Percentiles rank a stretch among this genome's conserved stretches.
phyloP scores from a whole-genome alignment of 768 basidiomycete genomes.

The Harrya chromipes region DNA sequence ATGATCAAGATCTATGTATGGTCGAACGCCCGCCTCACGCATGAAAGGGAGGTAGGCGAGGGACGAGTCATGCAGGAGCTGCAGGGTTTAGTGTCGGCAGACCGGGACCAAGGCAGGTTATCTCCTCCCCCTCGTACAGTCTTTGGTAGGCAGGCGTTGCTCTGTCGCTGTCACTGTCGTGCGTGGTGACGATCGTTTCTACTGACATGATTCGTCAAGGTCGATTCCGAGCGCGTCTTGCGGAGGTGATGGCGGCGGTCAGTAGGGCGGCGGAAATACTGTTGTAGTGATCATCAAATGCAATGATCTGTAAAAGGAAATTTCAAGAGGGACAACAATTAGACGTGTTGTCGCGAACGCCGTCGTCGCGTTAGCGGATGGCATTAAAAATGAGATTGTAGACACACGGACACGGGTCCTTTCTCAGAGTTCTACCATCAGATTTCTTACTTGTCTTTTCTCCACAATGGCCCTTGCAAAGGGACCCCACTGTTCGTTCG shows the following conservation, averaged over 20 bases:
- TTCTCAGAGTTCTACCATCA: slow-evolving; percentile 7
- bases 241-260: slow-evolving; percentile 27
- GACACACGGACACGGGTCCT: background rate
- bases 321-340: slow-evolving; percentile 10
- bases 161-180: background rate
- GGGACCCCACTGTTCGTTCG: slow-evolving; percentile 84
- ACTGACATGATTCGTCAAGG: slow-evolving; percentile 24
- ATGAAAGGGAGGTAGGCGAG: slow-evolving; percentile 17
- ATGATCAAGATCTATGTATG: slow-evolving; percentile 21
- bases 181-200: background rate
- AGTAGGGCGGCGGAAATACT: slow-evolving; percentile 27
- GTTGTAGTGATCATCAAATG: slow-evolving; percentile 9
- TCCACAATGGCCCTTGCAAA: slow-evolving; percentile 33
- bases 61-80: slow-evolving; percentile 11
- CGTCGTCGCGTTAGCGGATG: slow-evolving; percentile 10
- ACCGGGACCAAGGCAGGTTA: slow-evolving; percentile 35
- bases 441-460: too few relatives aligned
- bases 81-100: slow-evolving; percentile 16
- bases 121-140: slow-evolving; percentile 17
- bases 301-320: slow-evolving; percentile 28
- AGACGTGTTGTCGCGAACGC: slow-evolving; percentile 10
- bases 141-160: slow-evolving; percentile 23
- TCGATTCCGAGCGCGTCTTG: slow-evolving; percentile 19
- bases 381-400: slow-evolving; percentile 7
- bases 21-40: slow-evolving; percentile 24